Evolutionary conservation across 805 yeast genomes (phyloP), one percentile per base, ranked within the genome.

Genomic region (Dipodascopsis uninucleata): DNA sequence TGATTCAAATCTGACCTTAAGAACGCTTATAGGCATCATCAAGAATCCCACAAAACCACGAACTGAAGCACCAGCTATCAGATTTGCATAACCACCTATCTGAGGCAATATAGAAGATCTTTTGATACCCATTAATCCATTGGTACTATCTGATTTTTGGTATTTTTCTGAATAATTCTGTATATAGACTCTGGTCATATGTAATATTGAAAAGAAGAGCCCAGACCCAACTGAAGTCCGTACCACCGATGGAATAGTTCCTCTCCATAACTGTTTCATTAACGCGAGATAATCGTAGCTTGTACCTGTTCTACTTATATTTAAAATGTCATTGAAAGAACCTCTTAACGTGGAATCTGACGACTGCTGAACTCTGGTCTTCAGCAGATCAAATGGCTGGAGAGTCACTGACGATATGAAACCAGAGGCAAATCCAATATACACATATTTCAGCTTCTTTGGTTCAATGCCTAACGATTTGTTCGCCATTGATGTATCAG

Each of bases 221-320:
- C 93, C 96, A 33, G 94, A 83, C 0, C 98, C 98, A 9, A 86
- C 70, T 0, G 96, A 86, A 0, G 96, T 90, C 48, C 98, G 72
- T 21, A 90, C 58, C 0, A 94, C 88, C 17, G 96, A 85, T 0
- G 98, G 96, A 29, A 88, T 58, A 0, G 96, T 90, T 0, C 98
- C 98, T 43, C 96, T 74, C 98, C 98, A 93, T 31, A 89, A 69
- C 21, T 52, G 28, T 12, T 7, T 62, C 47, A 21, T 53, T 38
- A 16, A 49, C 52, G 4, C 56, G 31, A 25, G 29, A n/a, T 8
- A 10, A 18, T 32, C 12, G 25, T 14, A 16, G 5, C 17, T 17
- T 9, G 32, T n/a, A 26, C 22, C 10, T 10, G 22, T 26, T 21
- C 28, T n/a, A 23, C 22, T 18, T 20, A 39, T 12, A 17, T 9